These are phyloP conservation scores for Juglanconis juglandina DNA, from an alignment of 2,329 filamentous ascomycete species.

Conservation along the genomic window DNA sequence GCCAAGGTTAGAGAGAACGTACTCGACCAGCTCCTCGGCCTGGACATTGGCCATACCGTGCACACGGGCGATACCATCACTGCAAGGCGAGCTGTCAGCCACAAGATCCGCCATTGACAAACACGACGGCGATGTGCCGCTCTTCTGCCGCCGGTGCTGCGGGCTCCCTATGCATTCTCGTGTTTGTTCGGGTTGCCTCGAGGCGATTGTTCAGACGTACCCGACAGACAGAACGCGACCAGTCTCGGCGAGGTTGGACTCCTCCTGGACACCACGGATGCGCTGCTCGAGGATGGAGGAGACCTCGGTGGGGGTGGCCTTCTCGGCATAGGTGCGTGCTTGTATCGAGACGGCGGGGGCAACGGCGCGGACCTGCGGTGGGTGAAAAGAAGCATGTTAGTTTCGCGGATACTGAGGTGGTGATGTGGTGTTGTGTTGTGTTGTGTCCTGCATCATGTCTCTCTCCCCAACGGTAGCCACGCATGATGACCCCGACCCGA, in stretches of 20 bases:
- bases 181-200: neutral
- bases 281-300: slow-evolving; percentile 99
- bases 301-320: slow-evolving; percentile 95
- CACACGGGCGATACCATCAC: slow-evolving; percentile 99
- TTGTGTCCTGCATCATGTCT: slow-evolving; percentile 15
- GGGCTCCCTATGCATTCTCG: neutral
- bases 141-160: neutral
- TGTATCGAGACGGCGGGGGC: slow-evolving; percentile 72
- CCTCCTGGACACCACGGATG: slow-evolving; percentile 97
- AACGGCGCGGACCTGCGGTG: slow-evolving; percentile 74
- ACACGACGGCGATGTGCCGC: neutral
- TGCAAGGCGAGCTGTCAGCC: slow-evolving; percentile 41
- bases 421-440: slow-evolving; percentile 3
- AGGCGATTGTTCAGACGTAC: slow-evolving; percentile 58
- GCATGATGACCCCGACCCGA: slow-evolving; percentile 11
- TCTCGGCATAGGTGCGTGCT: slow-evolving; percentile 88
- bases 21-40: slow-evolving; percentile 99
- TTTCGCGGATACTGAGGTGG: slow-evolving; percentile 24
- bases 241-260: slow-evolving; percentile 94
- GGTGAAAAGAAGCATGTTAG: slow-evolving; percentile 18
- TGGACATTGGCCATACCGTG: slow-evolving; percentile 99
- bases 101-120: neutral
- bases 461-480: slow-evolving; percentile 15
- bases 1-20: slow-evolving; percentile 44
- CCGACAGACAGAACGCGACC: slow-evolving; percentile 97